Evolutionary conservation across 352 stramenopile species (phyloP), one percentile per base, ranked within the genome.

Genomic region (Peronospora tabacina): DNA sequence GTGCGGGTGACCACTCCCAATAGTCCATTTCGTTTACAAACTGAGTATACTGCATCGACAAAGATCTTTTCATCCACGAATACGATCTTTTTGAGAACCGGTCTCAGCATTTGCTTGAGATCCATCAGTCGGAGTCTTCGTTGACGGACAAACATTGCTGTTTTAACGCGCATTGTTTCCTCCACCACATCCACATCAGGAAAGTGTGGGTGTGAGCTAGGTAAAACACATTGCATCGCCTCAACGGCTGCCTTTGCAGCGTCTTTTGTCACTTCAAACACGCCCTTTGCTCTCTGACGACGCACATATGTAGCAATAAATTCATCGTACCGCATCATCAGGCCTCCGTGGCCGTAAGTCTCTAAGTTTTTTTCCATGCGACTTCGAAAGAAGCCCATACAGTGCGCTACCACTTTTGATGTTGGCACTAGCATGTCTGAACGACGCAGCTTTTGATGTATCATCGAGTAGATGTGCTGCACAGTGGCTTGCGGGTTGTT

Each of bases 281-380:
- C 16, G 4, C 49, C 43, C 29, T 66, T 58, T 7, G 30, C 35
- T 55, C 46, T 39, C 44, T 66, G 58, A 12, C 60, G 57, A 22
- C 58, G 68, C 24, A 86, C 44, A 46, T 58, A 81, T 8, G 46
- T 65, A 33, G 64, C 48, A 20, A 88, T 54, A 40, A 82, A 88
- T 5, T 52, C 47, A 36, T 88, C 77, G 41, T 88, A 85, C 35
- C 72, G 70, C 29, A 75, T 52, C 47, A 85, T 49, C 17, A 85
- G 20, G 5, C 73, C 70, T 6, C 52, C 24, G 47, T 76, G 58
- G 1, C 64, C 76, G 28, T 80, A 70, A 7, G 42, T 30, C 3
- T 49, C 30, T 12, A 68, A 12, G 32, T 77, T 82, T 22, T 52
- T 45, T 15, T 51, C 48, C 62, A 71, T 72, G 13, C 74, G 72